Conservation (phyloP, 305 asterid species). For the Rubia balearica region DNA sequence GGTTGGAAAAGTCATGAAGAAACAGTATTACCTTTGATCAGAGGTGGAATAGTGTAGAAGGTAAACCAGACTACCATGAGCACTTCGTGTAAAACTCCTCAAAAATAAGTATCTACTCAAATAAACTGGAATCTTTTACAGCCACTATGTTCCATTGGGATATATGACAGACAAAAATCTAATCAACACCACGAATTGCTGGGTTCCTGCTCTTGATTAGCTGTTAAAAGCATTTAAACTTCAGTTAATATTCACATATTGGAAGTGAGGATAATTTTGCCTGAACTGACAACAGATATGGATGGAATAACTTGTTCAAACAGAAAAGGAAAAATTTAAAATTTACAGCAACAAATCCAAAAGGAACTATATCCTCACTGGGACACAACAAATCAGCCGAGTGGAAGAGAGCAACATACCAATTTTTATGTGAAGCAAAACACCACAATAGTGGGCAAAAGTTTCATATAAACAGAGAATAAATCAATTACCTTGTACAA, state of each 20-base stretch:
- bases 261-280: not conserved
- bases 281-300: not conserved
- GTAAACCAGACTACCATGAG: not conserved
- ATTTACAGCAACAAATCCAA: not conserved
- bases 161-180: slow-evolving; percentile 11
- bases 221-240: slow-evolving; percentile 39
- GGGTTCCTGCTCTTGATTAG: slow-evolving; percentile 55
- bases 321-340: not conserved
- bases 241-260: slow-evolving; percentile 10
- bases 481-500: slow-evolving; percentile 59
- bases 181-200: slow-evolving; percentile 40
- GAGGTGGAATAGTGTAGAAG: slow-evolving; percentile 4
- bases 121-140: slow-evolving; percentile 9
- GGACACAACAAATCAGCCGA: not conserved
- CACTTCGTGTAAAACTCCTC: slow-evolving; percentile 11
- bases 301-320: not conserved
- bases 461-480: slow-evolving; percentile 15
- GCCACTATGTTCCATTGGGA: not conserved
- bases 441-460: not conserved
- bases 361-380: not conserved
- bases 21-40: slow-evolving; percentile 14
- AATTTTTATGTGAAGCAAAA: not conserved
- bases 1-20: not conserved
- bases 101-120: slow-evolving; percentile 10
- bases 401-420: not conserved